A percentile compares a stretch with the other conserved stretches of the same genome.
phyloP scores from a whole-genome alignment of 192 early-diverging fungal genomes.

The Coemansia sp. region DNA sequence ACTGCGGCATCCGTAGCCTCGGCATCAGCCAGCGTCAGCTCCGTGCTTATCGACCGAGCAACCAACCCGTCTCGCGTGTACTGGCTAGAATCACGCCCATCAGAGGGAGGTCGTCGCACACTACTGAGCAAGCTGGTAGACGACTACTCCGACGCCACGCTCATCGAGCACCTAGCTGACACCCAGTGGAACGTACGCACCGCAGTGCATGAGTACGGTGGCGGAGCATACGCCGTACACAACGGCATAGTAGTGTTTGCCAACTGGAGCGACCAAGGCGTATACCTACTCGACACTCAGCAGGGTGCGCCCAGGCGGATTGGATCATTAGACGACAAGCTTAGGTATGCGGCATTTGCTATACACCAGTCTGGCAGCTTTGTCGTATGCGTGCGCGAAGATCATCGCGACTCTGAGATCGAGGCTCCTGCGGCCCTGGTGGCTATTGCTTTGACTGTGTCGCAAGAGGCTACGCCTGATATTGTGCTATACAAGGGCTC shows the following conservation, averaged over 20 bases:
- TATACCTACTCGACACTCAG: slow-evolving; percentile 59
- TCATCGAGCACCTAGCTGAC: slow-evolving; percentile 36
- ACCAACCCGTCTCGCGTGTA: slow-evolving; percentile 36
- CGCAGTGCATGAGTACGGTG: slow-evolving; percentile 81
- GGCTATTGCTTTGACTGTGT: slow-evolving; percentile 48
- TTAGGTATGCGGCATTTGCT: slow-evolving; percentile 69
- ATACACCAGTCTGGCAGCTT: slow-evolving; percentile 63
- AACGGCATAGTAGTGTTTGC: slow-evolving; percentile 65
- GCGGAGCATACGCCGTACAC: slow-evolving; percentile 63
- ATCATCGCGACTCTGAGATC: slow-evolving; percentile 64
- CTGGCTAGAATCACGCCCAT: slow-evolving; percentile 53
- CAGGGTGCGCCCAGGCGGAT: slow-evolving; percentile 39
- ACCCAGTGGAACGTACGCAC: slow-evolving; percentile 65
- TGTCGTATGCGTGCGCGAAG: slow-evolving; percentile 71
- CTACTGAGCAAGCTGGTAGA: slow-evolving; percentile 42
- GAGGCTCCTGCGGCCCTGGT: slow-evolving; percentile 60
- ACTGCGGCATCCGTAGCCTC: slow-evolving; percentile 32
- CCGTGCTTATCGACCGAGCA: slow-evolving; percentile 30
- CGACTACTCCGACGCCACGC: slow-evolving; percentile 28
- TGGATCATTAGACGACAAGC: slow-evolving; percentile 51
- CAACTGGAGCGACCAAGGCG: slow-evolving; percentile 62
- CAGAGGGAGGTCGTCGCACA: slow-evolving; percentile 39
- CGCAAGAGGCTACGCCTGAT: slow-evolving; percentile 22
- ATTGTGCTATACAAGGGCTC: slow-evolving; percentile 58
- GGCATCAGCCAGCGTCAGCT: slow-evolving; percentile 22